Evolutionary conservation across 306 rosid species (phyloP).

Genomic region (Pyrus communis): DNA sequence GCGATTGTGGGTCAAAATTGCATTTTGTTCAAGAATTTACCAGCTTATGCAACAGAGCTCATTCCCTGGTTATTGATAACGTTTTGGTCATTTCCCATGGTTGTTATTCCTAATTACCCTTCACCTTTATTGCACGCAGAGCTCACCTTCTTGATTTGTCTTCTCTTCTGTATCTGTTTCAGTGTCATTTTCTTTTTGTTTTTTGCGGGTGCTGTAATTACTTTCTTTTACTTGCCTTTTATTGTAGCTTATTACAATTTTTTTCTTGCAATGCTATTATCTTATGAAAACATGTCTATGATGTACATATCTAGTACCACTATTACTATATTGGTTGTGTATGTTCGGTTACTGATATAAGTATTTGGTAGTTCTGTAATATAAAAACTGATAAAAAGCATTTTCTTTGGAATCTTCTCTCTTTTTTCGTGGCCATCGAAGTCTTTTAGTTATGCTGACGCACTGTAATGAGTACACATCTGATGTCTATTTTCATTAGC

Average conservation of each 20-base stretch:
- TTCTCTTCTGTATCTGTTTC: constrained; percentile 8
- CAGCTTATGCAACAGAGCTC: neutral
- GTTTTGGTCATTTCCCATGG: constrained; percentile 7
- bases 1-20: neutral
- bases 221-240: neutral
- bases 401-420: neutral
- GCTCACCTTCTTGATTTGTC: neutral
- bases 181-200: neutral
- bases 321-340: neutral
- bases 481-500: neutral
- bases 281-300: neutral
- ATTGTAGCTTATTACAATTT: neutral
- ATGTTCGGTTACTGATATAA: neutral
- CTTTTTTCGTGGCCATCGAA: neutral
- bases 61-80: constrained; percentile 10
- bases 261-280: neutral
- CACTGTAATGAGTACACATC: neutral
- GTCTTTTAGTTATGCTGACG: neutral
- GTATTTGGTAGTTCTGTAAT: neutral
- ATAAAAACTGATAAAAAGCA: neutral
- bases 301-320: neutral
- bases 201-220: neutral
- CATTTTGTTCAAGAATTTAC: neutral
- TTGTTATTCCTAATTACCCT: neutral
- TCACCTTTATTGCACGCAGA: neutral